Evolutionary conservation across 345 rosid species (phyloP).

Genomic region (Eucalyptus fibrosa): DNA sequence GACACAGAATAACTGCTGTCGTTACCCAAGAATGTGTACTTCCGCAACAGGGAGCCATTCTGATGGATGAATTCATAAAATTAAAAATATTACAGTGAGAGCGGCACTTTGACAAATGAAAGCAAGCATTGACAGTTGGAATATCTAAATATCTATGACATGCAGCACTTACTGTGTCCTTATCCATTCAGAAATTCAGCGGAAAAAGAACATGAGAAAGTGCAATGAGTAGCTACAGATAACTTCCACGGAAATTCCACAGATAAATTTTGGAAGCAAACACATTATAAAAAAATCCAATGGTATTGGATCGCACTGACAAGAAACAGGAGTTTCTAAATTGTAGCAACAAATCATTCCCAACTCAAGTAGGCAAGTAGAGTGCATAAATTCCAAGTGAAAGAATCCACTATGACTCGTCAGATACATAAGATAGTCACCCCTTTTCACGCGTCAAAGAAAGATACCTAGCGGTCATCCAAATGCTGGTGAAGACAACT

Average conservation of each 20-base stretch:
- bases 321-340: neutral
- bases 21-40: constrained; percentile 75
- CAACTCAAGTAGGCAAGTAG: neutral
- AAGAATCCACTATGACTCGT: neutral
- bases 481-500: neutral
- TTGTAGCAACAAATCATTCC: neutral
- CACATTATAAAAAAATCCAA: neutral
- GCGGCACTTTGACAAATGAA: neutral
- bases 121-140: neutral
- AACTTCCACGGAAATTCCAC: neutral
- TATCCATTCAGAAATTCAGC: neutral
- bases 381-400: neutral
- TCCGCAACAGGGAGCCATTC: constrained; percentile 84
- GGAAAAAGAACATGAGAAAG: neutral
- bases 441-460: neutral
- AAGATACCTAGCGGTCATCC: neutral
- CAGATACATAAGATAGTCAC: neutral
- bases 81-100: neutral
- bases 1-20: constrained; percentile 87
- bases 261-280: neutral
- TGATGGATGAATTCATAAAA: constrained; percentile 15
- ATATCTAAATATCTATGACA: neutral
- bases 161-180: neutral
- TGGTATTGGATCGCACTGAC: neutral
- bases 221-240: neutral